These are phyloP conservation scores for Sporothrix pseudoabietina DNA, from an alignment of 2,329 filamentous ascomycete genomes.

Conservation along the genomic window DNA sequence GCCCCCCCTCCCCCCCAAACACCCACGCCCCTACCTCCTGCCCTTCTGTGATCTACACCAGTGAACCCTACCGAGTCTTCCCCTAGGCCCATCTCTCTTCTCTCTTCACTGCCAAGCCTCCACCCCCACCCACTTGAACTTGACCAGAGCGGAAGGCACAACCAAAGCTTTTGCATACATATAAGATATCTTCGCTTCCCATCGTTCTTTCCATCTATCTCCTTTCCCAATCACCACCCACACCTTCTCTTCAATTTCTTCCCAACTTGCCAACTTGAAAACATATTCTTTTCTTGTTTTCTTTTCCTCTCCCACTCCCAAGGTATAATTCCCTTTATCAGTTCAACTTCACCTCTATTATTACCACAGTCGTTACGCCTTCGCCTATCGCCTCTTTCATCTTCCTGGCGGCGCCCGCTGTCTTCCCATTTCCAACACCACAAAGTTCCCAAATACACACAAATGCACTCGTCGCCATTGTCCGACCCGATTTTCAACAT, in stretches of 20 bases:
- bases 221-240: neutral
- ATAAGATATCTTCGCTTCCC: conserved; percentile 16
- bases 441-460: neutral
- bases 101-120: neutral
- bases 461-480: neutral
- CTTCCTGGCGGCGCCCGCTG: neutral
- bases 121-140: neutral
- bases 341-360: neutral
- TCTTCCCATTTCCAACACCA: neutral
- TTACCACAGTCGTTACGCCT: neutral
- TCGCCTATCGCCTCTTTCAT: neutral
- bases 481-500: conserved; percentile 14
- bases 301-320: neutral
- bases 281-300: conserved; percentile 6
- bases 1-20: no score
- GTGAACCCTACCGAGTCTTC: neutral
- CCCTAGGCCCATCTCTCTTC: neutral
- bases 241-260: neutral
- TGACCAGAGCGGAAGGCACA: neutral
- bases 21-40: conserved; percentile 1
- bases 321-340: neutral
- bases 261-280: neutral
- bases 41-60: conserved; percentile 15
- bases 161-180: neutral
- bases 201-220: neutral